Percentiles rank a stretch among this genome's conserved stretches.
phyloP scores from a whole-genome alignment of 2,329 filamentous ascomycete species.

The Talaromyces amestolkiae region DNA sequence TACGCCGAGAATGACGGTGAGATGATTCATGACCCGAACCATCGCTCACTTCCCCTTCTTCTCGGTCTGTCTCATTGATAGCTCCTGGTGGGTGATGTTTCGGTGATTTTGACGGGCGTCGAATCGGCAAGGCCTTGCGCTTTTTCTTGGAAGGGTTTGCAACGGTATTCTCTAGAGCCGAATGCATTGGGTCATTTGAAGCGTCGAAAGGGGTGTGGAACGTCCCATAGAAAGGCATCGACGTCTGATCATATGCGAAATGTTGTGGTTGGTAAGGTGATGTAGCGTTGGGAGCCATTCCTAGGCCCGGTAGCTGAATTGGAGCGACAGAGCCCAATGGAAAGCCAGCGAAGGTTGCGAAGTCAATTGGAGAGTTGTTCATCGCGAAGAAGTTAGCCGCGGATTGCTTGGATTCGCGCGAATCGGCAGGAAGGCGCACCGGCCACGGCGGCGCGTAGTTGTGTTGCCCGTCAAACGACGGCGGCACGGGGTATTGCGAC shows the following conservation, averaged over 20 bases:
- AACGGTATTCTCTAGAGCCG: slow-evolving; percentile 5
- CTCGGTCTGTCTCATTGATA: slow-evolving; percentile 48
- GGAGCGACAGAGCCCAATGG: slow-evolving; percentile 15
- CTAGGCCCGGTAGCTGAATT: slow-evolving; percentile 31
- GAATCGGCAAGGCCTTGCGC: slow-evolving; percentile 21
- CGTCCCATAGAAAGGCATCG: slow-evolving; percentile 35
- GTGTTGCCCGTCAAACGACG: slow-evolving; percentile 41
- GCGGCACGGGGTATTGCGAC: slow-evolving; percentile 49
- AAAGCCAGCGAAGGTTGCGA: slow-evolving; percentile 9
- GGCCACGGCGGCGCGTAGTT: slow-evolving; percentile 40
- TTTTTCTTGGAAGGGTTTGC: neutral
- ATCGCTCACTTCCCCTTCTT: slow-evolving; percentile 78
- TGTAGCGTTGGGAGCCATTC: slow-evolving; percentile 25
- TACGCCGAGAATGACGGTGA: neutral
- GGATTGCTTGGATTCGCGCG: slow-evolving; percentile 26
- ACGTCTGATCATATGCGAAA: slow-evolving; percentile 34
- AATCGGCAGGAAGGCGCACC: slow-evolving; percentile 27
- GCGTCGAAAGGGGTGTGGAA: slow-evolving; percentile 26
- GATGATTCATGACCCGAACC: slow-evolving; percentile 53
- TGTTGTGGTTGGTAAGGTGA: slow-evolving; percentile 32
- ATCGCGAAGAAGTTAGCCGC: slow-evolving; percentile 20
- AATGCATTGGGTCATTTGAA: slow-evolving; percentile 25
- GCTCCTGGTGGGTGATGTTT: slow-evolving; percentile 16
- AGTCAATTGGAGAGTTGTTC: slow-evolving; percentile 17
- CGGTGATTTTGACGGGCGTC: slow-evolving; percentile 17